phyloP scores from a whole-genome alignment of 495 filamentous ascomycete species.

The Chlorociboria aeruginascens region DNA sequence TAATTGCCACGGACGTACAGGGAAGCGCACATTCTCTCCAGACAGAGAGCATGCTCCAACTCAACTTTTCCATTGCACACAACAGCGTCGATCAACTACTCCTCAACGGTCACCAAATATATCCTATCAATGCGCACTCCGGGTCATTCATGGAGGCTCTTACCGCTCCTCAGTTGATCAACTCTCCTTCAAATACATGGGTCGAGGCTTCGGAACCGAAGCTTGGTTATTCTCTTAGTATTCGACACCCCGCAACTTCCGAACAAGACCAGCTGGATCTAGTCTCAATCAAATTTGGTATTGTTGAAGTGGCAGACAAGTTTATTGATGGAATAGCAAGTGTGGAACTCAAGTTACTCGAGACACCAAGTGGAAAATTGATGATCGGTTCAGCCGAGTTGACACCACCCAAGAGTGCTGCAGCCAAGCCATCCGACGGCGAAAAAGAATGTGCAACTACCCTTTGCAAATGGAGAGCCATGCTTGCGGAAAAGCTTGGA shows the following conservation, averaged over 20 bases:
- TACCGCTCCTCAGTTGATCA: slow-evolving; percentile 10
- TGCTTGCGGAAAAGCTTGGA: slow-evolving; percentile 27
- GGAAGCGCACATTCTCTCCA: slow-evolving; percentile 6
- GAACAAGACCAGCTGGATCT: slow-evolving; percentile 25
- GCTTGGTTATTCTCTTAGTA: slow-evolving; percentile 8
- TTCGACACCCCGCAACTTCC: slow-evolving; percentile 2
- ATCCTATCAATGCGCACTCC: slow-evolving; percentile 9
- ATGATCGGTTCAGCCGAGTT: slow-evolving; percentile 28
- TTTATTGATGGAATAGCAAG: slow-evolving; percentile 34
- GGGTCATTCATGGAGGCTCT: slow-evolving; percentile 7
- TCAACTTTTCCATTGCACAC: slow-evolving; percentile 15
- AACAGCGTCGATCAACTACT: slow-evolving; percentile 6
- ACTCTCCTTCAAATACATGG: slow-evolving; percentile 3
- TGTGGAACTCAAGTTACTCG: slow-evolving; percentile 32
- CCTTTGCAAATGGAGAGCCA: slow-evolving; percentile 34
- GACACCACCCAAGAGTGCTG: slow-evolving; percentile 7
- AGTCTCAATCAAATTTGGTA: slow-evolving; percentile 32
- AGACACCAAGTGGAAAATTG: slow-evolving; percentile 29
- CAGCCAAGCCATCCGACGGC: neutral
- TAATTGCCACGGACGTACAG: slow-evolving; percentile 3
- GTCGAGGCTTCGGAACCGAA: slow-evolving; percentile 2
- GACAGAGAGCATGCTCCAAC: slow-evolving; percentile 11
- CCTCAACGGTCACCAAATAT: slow-evolving; percentile 16
- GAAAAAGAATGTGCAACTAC: slow-evolving; percentile 30
- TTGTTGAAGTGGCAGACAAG: slow-evolving; percentile 34